Base-by-base conservation (phyloP, 2,329 filamentous ascomycete species). In the Chrysoporthe cubensis region DNA sequence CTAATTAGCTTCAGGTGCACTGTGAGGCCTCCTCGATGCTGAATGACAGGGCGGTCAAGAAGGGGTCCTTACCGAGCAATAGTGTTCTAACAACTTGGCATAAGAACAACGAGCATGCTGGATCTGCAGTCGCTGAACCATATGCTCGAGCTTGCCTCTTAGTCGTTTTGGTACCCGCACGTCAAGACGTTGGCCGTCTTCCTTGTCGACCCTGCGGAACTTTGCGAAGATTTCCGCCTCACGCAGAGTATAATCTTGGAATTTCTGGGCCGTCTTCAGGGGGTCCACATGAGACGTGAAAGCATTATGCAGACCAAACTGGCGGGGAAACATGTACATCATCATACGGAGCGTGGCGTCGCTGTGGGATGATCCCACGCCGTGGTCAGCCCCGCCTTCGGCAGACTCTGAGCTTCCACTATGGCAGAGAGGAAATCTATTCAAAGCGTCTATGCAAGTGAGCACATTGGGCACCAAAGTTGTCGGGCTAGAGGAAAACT, bases 321-420 rank as follows among this genome's bases (percentile, higher is more conserved):
- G 94, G 13, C 90, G 86, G 43, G 96, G 96, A 73, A 99, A 99
- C 1, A 99, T 89, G 78, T 98, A 95, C 83, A 95, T 96, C 86
- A 97, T 88, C 26, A 97, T 79, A 72, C 91, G 92, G 13, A 88
- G 75, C 0, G 89, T 91, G 70, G 90, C 85, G 14, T 78, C 75
- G 7, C 34, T 34, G 42, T 40, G 54, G 13, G 1, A 81, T 74
- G 72, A 86, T 80, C n/a, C 48, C 80, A 18, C 62, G 32, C 50
- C 34, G 52, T 60, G 34, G 16, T 37, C 8, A 6, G 37, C 40
- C 34, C 16, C 48, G 4, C 69, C 67, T 4, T 62, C 58, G 0
- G 50, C 56, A 5, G 66, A 48, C 3, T 59, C 52, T 52, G 66
- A 61, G 5, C 48, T 66, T 34, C 71, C 62, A 2, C 71, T 65